Evolutionary conservation across 148 eudicot species (phyloP).

Genomic region (Chenopodium formosanum): DNA sequence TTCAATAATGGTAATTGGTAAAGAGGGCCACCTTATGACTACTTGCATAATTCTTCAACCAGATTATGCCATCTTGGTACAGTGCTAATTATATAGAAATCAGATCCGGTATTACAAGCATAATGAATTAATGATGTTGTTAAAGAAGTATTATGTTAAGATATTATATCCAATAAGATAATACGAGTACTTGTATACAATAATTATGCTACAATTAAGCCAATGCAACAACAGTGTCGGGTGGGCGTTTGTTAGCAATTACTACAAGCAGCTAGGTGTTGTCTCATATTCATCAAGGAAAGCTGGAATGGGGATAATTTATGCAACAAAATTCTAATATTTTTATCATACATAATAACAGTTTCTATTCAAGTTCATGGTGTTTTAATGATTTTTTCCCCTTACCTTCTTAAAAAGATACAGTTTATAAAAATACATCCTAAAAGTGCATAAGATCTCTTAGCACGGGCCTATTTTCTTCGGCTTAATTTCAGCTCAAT

Average conservation of each 20-base stretch:
- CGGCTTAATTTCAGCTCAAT: too few species aligned
- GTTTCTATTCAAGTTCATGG: too few species aligned
- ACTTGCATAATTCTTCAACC: neutral
- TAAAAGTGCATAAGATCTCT: too few species aligned
- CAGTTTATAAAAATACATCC: too few species aligned
- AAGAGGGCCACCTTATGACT: neutral
- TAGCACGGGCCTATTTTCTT: too few species aligned
- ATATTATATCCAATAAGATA: neutral
- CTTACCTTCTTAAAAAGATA: too few species aligned
- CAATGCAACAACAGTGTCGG: neutral
- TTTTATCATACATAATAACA: too few species aligned
- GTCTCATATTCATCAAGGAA: neutral
- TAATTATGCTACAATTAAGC: neutral
- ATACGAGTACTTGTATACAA: neutral
- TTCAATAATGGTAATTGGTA: neutral
- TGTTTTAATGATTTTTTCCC: too few species aligned
- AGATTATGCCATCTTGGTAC: neutral
- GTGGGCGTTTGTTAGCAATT: neutral
- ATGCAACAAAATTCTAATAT: too few species aligned
- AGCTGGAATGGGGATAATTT: too few species aligned
- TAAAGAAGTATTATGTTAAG: neutral
- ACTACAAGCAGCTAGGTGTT: neutral
- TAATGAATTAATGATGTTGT: neutral
- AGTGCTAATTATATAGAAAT: neutral
- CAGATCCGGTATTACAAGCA: neutral